Evolutionary conservation across 352 stramenopile species (phyloP).

Genomic region (Lagenidium giganteum): DNA sequence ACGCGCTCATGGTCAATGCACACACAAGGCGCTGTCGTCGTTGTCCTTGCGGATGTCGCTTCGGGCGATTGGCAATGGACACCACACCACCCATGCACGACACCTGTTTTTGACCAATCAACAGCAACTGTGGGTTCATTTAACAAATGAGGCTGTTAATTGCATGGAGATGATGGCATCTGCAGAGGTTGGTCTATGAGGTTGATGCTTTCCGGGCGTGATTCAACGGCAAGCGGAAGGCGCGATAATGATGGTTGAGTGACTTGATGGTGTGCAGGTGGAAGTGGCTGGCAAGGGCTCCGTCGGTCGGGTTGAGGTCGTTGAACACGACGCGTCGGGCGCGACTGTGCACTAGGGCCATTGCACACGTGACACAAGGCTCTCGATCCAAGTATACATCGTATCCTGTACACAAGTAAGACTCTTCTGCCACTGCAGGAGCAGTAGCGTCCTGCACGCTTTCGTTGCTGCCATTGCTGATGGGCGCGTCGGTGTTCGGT

Average conservation of each 20-base stretch:
- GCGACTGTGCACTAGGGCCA: slow-evolving; percentile 87
- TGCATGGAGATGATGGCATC: too few species aligned
- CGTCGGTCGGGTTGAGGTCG: slow-evolving; percentile 40
- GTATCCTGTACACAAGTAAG: slow-evolving; percentile 88
- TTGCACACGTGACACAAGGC: slow-evolving; percentile 87
- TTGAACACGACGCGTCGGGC: slow-evolving; percentile 74
- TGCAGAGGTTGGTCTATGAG: too few species aligned
- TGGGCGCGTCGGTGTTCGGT: slow-evolving; percentile 15
- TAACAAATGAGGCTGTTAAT: too few species aligned
- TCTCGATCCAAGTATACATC: slow-evolving; percentile 83
- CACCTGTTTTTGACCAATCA: too few species aligned
- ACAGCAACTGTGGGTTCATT: too few species aligned
- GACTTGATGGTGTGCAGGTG: slow-evolving; percentile 80
- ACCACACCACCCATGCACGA: too few species aligned
- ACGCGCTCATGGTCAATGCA: slow-evolving; percentile 57
- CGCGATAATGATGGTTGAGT: slow-evolving; percentile 86
- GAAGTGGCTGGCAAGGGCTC: slow-evolving; percentile 55
- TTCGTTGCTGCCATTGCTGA: too few species aligned
- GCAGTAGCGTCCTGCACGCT: neutral
- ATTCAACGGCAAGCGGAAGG: slow-evolving; percentile 52
- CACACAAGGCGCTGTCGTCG: too few species aligned
- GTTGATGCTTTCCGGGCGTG: too few species aligned
- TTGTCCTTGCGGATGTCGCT: too few species aligned
- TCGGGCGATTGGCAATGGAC: too few species aligned
- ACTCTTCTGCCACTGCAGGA: slow-evolving; percentile 18